Conservation (phyloP, 108 stramenopile species). For the Stephanodiscus triporus region DNA sequence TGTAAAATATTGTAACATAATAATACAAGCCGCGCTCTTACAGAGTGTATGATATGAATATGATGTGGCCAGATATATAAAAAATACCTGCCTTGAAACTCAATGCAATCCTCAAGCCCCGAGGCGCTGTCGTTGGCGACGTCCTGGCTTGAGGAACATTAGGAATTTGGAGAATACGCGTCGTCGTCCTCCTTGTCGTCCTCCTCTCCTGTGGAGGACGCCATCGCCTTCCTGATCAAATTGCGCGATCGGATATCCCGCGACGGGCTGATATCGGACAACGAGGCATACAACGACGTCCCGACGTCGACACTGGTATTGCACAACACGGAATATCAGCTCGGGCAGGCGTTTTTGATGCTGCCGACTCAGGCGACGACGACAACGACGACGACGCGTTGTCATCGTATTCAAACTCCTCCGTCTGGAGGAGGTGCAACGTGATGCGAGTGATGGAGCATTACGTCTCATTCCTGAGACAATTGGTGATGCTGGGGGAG, state of each 20-base stretch:
- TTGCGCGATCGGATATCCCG: slow-evolving; percentile 15
- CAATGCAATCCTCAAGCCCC: too few species aligned
- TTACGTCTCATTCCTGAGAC: slow-evolving; percentile 60
- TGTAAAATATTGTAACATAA: too few species aligned
- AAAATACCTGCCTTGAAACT: too few species aligned
- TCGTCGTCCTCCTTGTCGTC: neutral
- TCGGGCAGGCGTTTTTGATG: slow-evolving; percentile 59
- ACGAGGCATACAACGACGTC: slow-evolving; percentile 76
- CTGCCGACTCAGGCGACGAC: slow-evolving; percentile 49
- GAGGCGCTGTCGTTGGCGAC: neutral
- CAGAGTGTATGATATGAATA: too few species aligned
- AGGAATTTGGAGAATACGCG: neutral
- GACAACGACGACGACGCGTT: neutral
- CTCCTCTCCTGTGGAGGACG: neutral
- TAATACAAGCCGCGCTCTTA: too few species aligned
- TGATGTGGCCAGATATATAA: too few species aligned
- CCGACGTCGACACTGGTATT: slow-evolving; percentile 67
- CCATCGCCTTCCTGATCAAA: slow-evolving; percentile 16
- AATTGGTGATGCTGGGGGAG: slow-evolving; percentile 55
- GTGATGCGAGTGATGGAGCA: slow-evolving; percentile 51
- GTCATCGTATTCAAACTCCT: too few species aligned
- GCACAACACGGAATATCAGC: slow-evolving; percentile 63
- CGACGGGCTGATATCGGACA: slow-evolving; percentile 57
- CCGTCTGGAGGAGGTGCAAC: slow-evolving; percentile 46
- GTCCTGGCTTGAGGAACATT: slow-evolving; percentile 1